Conservation (phyloP, 1,284 basidiomycete genomes). For the Naganishia sp. region DNA sequence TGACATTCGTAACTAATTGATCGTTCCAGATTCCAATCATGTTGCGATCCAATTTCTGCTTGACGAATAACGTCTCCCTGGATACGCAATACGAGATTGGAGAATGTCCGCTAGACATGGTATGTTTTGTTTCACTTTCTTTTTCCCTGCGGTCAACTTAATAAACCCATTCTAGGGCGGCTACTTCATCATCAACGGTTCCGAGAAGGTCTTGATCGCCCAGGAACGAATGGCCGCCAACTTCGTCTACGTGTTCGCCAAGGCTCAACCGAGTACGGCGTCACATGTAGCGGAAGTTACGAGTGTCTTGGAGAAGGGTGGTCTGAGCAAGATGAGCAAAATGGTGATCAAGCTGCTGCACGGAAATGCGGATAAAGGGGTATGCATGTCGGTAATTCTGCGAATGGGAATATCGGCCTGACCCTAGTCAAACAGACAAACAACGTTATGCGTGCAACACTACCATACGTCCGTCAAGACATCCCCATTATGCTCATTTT, state of each 20-base stretch:
- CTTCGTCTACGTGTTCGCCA: constrained; percentile 98
- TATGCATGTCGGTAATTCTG: constrained; percentile 18
- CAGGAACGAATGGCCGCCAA: constrained; percentile 99
- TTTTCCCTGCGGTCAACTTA: neutral
- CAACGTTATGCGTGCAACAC: constrained; percentile 94
- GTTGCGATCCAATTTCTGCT: constrained; percentile 94
- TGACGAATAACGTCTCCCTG: constrained; percentile 76
- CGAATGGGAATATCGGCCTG: constrained; percentile 2
- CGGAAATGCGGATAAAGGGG: constrained; percentile 36
- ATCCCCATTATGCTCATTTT: constrained; percentile 99
- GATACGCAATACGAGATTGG: constrained; percentile 85
- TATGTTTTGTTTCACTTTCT: constrained; percentile 34
- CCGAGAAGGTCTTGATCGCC: constrained; percentile 98
- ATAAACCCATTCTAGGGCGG: constrained; percentile 65
- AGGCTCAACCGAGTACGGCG: constrained; percentile 93
- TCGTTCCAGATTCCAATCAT: constrained; percentile 87
- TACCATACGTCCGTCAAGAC: constrained; percentile 97
- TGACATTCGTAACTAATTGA: neutral
- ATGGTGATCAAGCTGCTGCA: constrained; percentile 92
- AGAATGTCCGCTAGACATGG: constrained; percentile 93
- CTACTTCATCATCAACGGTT: constrained; percentile 99
- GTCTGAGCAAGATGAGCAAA: constrained; percentile 81
- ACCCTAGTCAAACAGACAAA: constrained; percentile 62
- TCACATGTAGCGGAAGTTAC: constrained; percentile 97
- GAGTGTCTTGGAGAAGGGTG: constrained; percentile 96